Evolutionary conservation across 2,329 filamentous ascomycete genomes (phyloP).

Genomic region (Aschersonia sp.): DNA sequence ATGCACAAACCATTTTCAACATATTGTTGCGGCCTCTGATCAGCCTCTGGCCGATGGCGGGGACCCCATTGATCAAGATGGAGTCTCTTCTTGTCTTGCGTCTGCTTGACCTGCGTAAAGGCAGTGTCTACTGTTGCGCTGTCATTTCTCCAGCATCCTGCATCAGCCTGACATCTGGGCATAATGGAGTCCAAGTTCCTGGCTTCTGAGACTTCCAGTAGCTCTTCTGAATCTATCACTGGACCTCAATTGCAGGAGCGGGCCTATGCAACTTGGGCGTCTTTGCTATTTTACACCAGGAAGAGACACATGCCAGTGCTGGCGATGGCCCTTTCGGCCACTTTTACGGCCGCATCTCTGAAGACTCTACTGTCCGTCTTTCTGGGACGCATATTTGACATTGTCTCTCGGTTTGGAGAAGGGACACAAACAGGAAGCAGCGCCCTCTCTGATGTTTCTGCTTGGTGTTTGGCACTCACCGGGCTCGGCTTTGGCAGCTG

Average conservation of each 20-base stretch:
- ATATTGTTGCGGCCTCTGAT: too few relatives aligned
- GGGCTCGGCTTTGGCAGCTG: conserved; percentile 51
- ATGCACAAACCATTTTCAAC: too few relatives aligned
- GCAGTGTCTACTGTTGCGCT: neutral
- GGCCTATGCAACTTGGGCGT: conserved; percentile 12
- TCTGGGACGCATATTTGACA: conserved; percentile 60
- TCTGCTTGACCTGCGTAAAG: too few relatives aligned
- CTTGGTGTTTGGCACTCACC: conserved; percentile 47
- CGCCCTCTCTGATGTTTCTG: conserved; percentile 40
- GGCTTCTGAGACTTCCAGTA: neutral
- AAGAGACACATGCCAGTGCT: conserved; percentile 41
- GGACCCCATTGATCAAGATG: too few relatives aligned
- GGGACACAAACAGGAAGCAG: conserved; percentile 31
- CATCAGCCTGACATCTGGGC: neutral
- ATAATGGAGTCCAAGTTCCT: neutral
- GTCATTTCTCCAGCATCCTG: neutral
- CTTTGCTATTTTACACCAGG: conserved; percentile 62
- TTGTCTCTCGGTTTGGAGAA: conserved; percentile 51
- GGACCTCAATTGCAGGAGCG: neutral
- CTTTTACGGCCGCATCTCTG: conserved; percentile 44
- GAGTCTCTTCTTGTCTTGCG: too few relatives aligned
- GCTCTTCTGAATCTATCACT: neutral
- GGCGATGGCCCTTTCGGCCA: conserved; percentile 35
- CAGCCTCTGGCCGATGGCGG: too few relatives aligned
- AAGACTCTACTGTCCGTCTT: conserved; percentile 54